Evolutionary conservation across 257 asterid species (phyloP).

Genomic region (Hygrophila difformis): DNA sequence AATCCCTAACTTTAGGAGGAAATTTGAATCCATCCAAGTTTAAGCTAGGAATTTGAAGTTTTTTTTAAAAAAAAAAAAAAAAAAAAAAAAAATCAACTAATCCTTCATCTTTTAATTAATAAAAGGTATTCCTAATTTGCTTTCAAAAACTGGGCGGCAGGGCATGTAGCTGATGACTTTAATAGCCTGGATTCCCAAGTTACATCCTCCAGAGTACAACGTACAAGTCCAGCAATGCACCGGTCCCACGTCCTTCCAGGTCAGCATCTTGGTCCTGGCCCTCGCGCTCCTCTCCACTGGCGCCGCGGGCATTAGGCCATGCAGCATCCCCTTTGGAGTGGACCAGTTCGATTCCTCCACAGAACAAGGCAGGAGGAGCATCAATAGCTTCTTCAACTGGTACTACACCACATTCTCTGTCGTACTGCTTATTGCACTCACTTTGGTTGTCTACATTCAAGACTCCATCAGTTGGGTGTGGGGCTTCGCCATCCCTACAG

Average conservation of each 20-base stretch:
- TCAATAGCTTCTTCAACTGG: neutral
- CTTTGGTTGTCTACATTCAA: neutral
- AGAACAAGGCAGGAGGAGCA: neutral
- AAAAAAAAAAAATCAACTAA: too few relatives aligned
- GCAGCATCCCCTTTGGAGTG: neutral
- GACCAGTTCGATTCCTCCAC: neutral
- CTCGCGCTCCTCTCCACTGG: neutral
- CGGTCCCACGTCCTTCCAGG: neutral
- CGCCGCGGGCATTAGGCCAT: neutral
- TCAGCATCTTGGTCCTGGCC: neutral
- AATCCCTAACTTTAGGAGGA: too few relatives aligned
- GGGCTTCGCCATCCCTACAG: neutral
- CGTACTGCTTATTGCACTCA: neutral
- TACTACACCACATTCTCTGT: neutral
- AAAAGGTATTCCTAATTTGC: too few relatives aligned
- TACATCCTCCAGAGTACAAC: too few relatives aligned
- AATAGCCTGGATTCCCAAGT: too few relatives aligned
- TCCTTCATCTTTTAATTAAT: too few relatives aligned
- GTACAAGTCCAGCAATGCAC: neutral
- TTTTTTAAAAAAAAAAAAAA: too few relatives aligned
- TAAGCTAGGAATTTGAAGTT: too few relatives aligned
- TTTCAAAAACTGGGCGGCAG: too few relatives aligned
- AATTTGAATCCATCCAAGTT: too few relatives aligned
- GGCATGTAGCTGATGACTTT: too few relatives aligned
- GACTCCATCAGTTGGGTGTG: neutral